These are phyloP conservation scores for Penicillium pulvis DNA, from an alignment of 495 filamentous ascomycete species.

Conservation along the genomic window DNA sequence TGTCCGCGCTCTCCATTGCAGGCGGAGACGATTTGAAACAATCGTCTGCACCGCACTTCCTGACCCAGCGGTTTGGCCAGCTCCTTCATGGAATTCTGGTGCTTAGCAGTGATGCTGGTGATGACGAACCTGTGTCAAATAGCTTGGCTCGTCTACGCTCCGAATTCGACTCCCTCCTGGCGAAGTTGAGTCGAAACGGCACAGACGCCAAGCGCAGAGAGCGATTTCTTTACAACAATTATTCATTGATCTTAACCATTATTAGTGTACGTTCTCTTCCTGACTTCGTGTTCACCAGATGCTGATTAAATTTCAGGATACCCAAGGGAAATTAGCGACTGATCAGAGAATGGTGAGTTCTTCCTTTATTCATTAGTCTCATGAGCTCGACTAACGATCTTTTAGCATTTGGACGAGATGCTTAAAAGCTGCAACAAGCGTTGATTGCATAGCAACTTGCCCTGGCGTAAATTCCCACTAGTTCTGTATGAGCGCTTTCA, in stretches of 20 bases:
- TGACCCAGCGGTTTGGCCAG: conserved; percentile 91
- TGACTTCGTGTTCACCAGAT: background rate
- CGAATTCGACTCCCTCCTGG: conserved; percentile 78
- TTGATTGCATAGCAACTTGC: conserved; percentile 17
- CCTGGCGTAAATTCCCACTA: conserved; percentile 1
- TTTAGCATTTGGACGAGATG: conserved; percentile 47
- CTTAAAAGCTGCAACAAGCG: conserved; percentile 46
- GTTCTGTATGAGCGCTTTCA: background rate
- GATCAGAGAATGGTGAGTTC: conserved; percentile 63
- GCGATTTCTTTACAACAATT: conserved; percentile 92
- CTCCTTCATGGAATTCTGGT: conserved; percentile 81
- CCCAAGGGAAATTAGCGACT: conserved; percentile 72
- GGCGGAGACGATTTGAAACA: conserved; percentile 60
- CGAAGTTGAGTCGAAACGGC: conserved; percentile 65
- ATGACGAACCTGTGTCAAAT: conserved; percentile 87
- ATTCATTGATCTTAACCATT: conserved; percentile 87
- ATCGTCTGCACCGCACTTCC: conserved; percentile 84
- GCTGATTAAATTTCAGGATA: conserved; percentile 54
- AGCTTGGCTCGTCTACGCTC: conserved; percentile 73
- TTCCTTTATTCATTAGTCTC: background rate
- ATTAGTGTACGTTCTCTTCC: conserved; percentile 58
- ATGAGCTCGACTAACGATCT: background rate
- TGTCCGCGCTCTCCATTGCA: conserved; percentile 57
- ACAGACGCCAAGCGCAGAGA: conserved; percentile 78
- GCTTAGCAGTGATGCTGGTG: conserved; percentile 81